Conservation (phyloP, 225 moss, liverwort and hornwort genomes). For the Polytrichum formosum region DNA sequence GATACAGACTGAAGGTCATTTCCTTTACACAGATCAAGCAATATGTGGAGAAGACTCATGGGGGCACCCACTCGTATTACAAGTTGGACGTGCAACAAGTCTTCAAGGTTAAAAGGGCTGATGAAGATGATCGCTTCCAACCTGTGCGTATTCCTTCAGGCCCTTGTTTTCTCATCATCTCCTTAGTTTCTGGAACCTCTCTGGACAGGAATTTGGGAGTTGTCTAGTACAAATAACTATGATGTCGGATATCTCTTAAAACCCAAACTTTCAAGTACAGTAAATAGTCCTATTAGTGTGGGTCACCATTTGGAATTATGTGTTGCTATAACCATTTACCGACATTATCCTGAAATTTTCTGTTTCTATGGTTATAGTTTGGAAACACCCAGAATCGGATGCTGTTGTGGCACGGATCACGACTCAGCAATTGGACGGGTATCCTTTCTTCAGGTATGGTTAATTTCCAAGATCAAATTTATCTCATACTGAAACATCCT, state of each 20-base stretch:
- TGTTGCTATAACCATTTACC: no score
- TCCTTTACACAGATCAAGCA: constrained; percentile 44
- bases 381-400: constrained; percentile 69
- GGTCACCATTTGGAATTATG: no score
- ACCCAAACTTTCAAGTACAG: no score
- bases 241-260: no score
- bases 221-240: no score
- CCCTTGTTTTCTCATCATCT: neutral
- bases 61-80: constrained; percentile 53
- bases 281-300: no score
- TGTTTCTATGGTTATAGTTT: constrained; percentile 38
- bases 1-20: no score
- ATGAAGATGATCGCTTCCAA: constrained; percentile 68
- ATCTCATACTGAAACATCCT: no score
- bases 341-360: neutral
- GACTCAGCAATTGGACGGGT: constrained; percentile 94
- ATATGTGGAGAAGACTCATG: constrained; percentile 79
- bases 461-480: no score
- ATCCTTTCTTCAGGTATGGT: constrained; percentile 83
- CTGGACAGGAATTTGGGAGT: no score
- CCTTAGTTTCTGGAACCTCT: neutral
- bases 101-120: constrained; percentile 61
- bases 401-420: constrained; percentile 98
- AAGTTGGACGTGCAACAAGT: constrained; percentile 61
- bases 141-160: constrained; percentile 40